Evolutionary conservation across 2,329 filamentous ascomycete species (phyloP).

Genomic region (Tetracladium maxilliforme): DNA sequence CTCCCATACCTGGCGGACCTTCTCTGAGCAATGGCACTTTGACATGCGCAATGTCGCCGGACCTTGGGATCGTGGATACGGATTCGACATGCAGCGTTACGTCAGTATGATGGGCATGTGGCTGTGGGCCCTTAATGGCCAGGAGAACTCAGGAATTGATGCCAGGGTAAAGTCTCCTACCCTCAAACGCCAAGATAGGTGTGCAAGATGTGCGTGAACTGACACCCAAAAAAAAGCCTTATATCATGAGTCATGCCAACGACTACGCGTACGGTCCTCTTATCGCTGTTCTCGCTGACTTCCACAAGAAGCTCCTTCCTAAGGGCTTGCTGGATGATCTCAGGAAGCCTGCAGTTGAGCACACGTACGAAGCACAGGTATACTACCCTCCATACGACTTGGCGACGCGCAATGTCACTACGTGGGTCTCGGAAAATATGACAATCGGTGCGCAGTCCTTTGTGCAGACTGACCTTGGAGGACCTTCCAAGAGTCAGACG

Average conservation of each 20-base stretch:
- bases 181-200: too few relatives aligned
- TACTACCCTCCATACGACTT: conserved; percentile 44
- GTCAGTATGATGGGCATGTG: conserved; percentile 40
- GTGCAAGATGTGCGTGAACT: too few relatives aligned
- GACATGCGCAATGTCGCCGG: conserved; percentile 45
- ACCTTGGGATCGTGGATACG: conserved; percentile 49
- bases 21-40: conserved; percentile 39
- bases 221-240: too few relatives aligned
- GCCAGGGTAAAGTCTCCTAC: too few relatives aligned
- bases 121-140: conserved; percentile 41
- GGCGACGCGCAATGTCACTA: conserved; percentile 39
- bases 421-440: conserved; percentile 39
- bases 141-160: conserved; percentile 14
- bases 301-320: conserved; percentile 30
- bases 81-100: conserved; percentile 49
- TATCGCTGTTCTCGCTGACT: conserved; percentile 35
- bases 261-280: conserved; percentile 46
- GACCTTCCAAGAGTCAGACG: conserved; percentile 30
- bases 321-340: conserved; percentile 21
- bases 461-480: conserved; percentile 38
- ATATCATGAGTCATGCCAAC: conserved; percentile 40
- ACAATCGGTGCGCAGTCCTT: conserved; percentile 47
- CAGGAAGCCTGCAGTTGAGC: conserved; percentile 33
- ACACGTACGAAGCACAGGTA: conserved; percentile 32
- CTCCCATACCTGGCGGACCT: conserved; percentile 32